phyloP scores from a whole-genome alignment of 768 basidiomycete species.

The Albatrellus ellisii region DNA sequence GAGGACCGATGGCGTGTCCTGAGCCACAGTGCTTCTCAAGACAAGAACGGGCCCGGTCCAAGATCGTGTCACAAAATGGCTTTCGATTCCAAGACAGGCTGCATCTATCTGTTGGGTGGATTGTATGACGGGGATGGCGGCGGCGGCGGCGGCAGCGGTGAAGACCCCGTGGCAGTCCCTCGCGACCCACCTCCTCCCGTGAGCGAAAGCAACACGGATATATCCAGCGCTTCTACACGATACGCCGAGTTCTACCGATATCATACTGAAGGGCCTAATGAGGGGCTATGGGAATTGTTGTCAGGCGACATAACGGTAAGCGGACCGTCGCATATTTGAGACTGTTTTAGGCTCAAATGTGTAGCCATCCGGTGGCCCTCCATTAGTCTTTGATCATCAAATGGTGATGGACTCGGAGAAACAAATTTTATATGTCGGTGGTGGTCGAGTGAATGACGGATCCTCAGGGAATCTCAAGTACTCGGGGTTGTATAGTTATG shows the following conservation, averaged over 20 bases:
- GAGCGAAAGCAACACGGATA: constrained; percentile 1
- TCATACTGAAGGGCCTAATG: constrained; percentile 45
- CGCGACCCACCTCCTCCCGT: neutral
- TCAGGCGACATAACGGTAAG: constrained; percentile 55
- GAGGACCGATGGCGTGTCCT: constrained; percentile 49
- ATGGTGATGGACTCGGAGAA: constrained; percentile 63
- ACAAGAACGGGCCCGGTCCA: constrained; percentile 54
- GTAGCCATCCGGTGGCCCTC: constrained; percentile 55
- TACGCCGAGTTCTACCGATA: constrained; percentile 76
- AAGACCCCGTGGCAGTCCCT: constrained; percentile 1
- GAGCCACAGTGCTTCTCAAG: constrained; percentile 37
- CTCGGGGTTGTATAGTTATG: constrained; percentile 64
- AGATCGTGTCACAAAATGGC: constrained; percentile 77
- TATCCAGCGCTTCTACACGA: constrained; percentile 28
- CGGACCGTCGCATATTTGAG: neutral
- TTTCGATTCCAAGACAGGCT: constrained; percentile 57
- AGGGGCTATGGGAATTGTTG: constrained; percentile 62
- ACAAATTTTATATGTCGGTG: constrained; percentile 64
- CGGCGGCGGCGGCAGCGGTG: too few species aligned
- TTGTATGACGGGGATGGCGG: constrained; percentile 40
- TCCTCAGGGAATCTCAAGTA: constrained; percentile 48
- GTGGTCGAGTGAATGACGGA: constrained; percentile 59
- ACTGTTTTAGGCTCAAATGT: neutral
- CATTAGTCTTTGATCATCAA: constrained; percentile 68
- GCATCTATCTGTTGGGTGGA: constrained; percentile 63